Conservation (phyloP, 805 yeast species). For the Wickerhamomyces subpelliculosus region DNA sequence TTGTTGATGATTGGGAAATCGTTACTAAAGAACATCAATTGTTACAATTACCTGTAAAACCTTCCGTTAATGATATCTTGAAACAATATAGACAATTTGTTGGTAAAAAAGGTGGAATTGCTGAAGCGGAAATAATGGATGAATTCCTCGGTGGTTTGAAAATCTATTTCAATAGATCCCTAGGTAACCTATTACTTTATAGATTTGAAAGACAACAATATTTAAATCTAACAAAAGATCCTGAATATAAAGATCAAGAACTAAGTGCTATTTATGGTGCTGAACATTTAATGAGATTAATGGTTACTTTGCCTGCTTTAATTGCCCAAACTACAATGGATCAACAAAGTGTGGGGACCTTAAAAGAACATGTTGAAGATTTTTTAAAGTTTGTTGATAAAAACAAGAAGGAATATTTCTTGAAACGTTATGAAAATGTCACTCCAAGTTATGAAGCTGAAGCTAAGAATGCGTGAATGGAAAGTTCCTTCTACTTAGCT, state of each 20-base stretch:
- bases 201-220: conserved; percentile 74
- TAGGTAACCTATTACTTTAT: conserved; percentile 66
- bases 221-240: conserved; percentile 37
- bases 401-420: conserved; percentile 31
- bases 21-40: conserved; percentile 75
- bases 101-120: conserved; percentile 20
- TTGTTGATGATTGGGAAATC: conserved; percentile 92
- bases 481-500: not conserved
- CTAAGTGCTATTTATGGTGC: conserved; percentile 60
- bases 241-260: conserved; percentile 27
- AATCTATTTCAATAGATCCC: conserved; percentile 64
- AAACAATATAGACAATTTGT: conserved; percentile 36
- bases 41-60: conserved; percentile 54
- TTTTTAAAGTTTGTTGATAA: conserved; percentile 46
- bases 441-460: conserved; percentile 41
- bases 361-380: conserved; percentile 48
- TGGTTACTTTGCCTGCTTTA: conserved; percentile 78
- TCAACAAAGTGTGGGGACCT: conserved; percentile 50
- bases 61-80: conserved; percentile 48
- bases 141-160: conserved; percentile 70
- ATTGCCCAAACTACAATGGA: conserved; percentile 78
- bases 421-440: conserved; percentile 41
- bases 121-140: conserved; percentile 39
- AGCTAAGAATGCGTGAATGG: conserved; percentile 13
- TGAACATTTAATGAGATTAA: conserved; percentile 72